Percentiles rank a stretch among this genome's conserved stretches.
Conservation (phyloP, 805 yeast genomes). For the Candida koratica region DNA sequence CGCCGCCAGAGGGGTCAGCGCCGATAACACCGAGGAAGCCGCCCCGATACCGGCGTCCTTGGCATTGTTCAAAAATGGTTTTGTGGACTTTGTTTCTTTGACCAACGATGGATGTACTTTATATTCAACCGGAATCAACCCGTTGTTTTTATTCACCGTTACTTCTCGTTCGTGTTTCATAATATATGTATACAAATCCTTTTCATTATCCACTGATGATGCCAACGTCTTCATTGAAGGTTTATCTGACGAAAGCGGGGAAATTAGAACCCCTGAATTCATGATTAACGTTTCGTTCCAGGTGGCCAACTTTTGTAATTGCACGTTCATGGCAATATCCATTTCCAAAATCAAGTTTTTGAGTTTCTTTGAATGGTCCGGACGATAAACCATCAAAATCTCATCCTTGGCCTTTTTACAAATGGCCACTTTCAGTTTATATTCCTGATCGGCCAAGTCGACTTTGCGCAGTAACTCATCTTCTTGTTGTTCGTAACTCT, state of each 20-base stretch:
- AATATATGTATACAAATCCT: slow-evolving; percentile 70
- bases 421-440: slow-evolving; percentile 67
- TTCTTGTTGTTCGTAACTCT: slow-evolving; percentile 81
- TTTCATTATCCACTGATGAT: slow-evolving; percentile 74
- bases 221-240: slow-evolving; percentile 78
- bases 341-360: slow-evolving; percentile 78
- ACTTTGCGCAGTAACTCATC: slow-evolving; percentile 82
- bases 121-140: slow-evolving; percentile 65
- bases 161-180: slow-evolving; percentile 39
- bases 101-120: slow-evolving; percentile 64
- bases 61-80: slow-evolving; percentile 30
- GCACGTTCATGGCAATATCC: slow-evolving; percentile 86
- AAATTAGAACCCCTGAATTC: slow-evolving; percentile 77
- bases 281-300: slow-evolving; percentile 79
- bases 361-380: slow-evolving; percentile 65
- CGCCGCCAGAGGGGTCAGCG: slow-evolving; percentile 3
- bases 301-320: slow-evolving; percentile 83
- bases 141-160: slow-evolving; percentile 38
- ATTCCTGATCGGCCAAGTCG: slow-evolving; percentile 81
- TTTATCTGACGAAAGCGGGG: slow-evolving; percentile 60
- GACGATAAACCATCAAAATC: slow-evolving; percentile 69
- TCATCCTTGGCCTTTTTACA: slow-evolving; percentile 74
- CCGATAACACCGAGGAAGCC: too few species aligned
- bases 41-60: too few species aligned
- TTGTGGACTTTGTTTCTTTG: slow-evolving; percentile 25